Conservation (phyloP, 208 protist genomes). For the Entamoeba nuttalli region DNA sequence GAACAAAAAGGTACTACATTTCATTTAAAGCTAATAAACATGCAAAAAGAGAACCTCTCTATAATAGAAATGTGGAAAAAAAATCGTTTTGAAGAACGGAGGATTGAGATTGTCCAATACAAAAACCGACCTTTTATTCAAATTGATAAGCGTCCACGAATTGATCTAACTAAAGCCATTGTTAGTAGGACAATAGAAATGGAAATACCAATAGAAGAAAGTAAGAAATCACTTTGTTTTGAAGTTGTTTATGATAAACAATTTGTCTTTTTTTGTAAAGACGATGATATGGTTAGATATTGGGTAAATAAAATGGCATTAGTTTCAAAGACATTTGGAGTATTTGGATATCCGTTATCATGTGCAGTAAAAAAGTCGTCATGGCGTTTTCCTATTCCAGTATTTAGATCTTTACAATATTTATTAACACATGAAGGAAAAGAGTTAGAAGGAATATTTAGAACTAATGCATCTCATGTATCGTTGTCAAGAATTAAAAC, state of each 20-base stretch:
- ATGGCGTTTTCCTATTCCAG: not conserved
- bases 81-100: not conserved
- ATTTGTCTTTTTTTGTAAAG: not conserved
- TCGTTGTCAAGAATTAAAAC: not conserved
- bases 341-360: not conserved
- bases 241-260: not conserved
- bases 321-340: not conserved
- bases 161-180: not conserved
- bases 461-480: not conserved
- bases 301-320: not conserved
- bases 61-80: too few relatives aligned
- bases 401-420: not conserved
- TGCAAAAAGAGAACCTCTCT: too few relatives aligned
- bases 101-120: not conserved
- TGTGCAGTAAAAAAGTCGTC: not conserved
- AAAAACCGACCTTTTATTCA: not conserved
- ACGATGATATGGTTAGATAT: not conserved
- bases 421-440: not conserved
- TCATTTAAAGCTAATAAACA: too few relatives aligned
- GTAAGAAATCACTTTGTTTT: not conserved
- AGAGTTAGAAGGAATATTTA: not conserved
- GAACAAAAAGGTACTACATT: too few relatives aligned
- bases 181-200: not conserved
- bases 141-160: not conserved
- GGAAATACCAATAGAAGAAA: not conserved